These are phyloP conservation scores for Dioscorea cayenensis DNA, from an alignment of 116 monocot genomes.

Conservation along the genomic window DNA sequence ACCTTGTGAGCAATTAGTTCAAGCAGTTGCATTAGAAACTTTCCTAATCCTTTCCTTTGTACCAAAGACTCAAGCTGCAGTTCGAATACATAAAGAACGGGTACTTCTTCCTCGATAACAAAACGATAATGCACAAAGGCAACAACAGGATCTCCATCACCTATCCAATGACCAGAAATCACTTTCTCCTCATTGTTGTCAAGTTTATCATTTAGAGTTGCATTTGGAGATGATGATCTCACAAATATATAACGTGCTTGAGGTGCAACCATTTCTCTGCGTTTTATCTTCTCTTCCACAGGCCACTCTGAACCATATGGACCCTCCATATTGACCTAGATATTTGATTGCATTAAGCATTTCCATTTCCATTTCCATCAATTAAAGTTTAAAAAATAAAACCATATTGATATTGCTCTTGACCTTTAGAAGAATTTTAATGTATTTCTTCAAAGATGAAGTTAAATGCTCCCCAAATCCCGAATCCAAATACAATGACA, in stretches of 20 bases:
- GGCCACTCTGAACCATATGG: conserved; percentile 79
- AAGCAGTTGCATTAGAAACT: conserved; percentile 89
- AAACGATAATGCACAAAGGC: conserved; percentile 93
- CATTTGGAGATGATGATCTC: conserved; percentile 25
- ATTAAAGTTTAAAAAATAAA: neutral
- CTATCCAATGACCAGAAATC: conserved; percentile 13
- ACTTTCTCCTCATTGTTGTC: conserved; percentile 8
- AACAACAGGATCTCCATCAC: conserved; percentile 39
- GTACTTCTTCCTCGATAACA: conserved; percentile 78
- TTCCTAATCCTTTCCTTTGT: conserved; percentile 82
- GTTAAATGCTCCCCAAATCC: conserved; percentile 67
- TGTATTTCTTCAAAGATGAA: conserved; percentile 65
- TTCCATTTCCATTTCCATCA: neutral
- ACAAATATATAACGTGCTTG: conserved; percentile 91
- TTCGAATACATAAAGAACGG: conserved; percentile 91
- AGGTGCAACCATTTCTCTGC: conserved; percentile 78
- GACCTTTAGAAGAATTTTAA: conserved; percentile 83
- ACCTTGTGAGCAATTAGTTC: conserved; percentile 95
- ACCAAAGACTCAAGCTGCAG: conserved; percentile 72
- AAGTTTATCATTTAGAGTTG: conserved; percentile 3
- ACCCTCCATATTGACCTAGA: conserved; percentile 85
- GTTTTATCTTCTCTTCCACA: conserved; percentile 76
- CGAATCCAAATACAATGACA: conserved; percentile 75
- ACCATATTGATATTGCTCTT: neutral
- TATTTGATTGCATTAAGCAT: neutral